phyloP scores from a whole-genome alignment of 768 basidiomycete genomes.

The Lactifluus piperatus region DNA sequence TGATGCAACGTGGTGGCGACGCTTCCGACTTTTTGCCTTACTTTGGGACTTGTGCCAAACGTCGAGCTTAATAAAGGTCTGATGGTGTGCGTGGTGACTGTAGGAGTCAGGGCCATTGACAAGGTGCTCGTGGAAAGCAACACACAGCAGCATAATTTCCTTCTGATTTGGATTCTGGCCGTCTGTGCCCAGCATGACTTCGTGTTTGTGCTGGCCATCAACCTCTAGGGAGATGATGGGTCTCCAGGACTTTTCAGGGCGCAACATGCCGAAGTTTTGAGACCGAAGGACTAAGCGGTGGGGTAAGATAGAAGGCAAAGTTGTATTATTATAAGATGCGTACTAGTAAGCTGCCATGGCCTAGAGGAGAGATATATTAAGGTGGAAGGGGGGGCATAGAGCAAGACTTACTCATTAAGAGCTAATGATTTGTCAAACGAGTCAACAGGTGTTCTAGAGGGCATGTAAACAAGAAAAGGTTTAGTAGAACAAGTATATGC shows the following conservation, averaged over 20 bases:
- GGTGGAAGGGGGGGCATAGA: not conserved
- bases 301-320: not conserved
- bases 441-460: too few relatives aligned
- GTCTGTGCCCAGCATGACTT: slow-evolving; percentile 53
- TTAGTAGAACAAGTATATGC: too few relatives aligned
- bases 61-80: slow-evolving; percentile 42
- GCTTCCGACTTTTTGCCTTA: slow-evolving; percentile 51
- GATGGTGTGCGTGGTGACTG: slow-evolving; percentile 34
- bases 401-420: not conserved
- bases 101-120: not conserved
- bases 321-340: not conserved
- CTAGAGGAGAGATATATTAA: slow-evolving; percentile 9
- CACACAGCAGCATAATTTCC: slow-evolving; percentile 45
- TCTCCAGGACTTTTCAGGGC: slow-evolving; percentile 57
- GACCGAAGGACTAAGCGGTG: slow-evolving; percentile 31
- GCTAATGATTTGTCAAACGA: not conserved
- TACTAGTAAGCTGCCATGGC: slow-evolving; percentile 27
- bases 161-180: slow-evolving; percentile 66
- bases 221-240: slow-evolving; percentile 54
- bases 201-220: slow-evolving; percentile 43
- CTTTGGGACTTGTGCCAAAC: slow-evolving; percentile 50
- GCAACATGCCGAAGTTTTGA: slow-evolving; percentile 34
- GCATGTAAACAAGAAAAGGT: too few relatives aligned
- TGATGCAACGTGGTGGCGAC: slow-evolving; percentile 45
- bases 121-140: slow-evolving; percentile 9